A percentile compares a stretch with the other conserved stretches of the same genome.
These are phyloP conservation scores for Plenodomus tracheiphilus DNA, from an alignment of 2,329 filamentous ascomycete species.

Conservation along the genomic window DNA sequence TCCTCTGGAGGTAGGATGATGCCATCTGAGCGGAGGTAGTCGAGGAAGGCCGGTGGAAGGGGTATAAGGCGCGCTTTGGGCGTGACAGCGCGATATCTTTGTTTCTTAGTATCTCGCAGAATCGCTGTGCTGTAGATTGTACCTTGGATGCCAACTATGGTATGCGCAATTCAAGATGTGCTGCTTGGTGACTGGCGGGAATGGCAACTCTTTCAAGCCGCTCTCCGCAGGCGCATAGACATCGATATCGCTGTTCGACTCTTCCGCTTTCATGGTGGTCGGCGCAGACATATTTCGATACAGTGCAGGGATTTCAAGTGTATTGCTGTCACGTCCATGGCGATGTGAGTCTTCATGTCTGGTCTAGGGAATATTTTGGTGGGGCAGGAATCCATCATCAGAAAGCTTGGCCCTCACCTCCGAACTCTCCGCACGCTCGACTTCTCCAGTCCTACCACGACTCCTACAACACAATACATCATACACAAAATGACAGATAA, in stretches of 20 bases:
- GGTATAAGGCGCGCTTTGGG: conserved; percentile 86
- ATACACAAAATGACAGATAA: conserved; percentile 79
- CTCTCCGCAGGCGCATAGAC: conserved; percentile 7
- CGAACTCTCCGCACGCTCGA: conserved; percentile 19
- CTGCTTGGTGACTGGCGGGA: conserved; percentile 79
- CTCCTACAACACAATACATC: neutral
- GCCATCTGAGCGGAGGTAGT: conserved; percentile 89
- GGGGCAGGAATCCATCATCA: conserved; percentile 23
- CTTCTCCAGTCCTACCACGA: conserved; percentile 3
- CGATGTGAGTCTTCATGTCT: conserved; percentile 26
- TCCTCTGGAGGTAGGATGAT: conserved; percentile 82
- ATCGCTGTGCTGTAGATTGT: conserved; percentile 10
- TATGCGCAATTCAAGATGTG: conserved; percentile 96
- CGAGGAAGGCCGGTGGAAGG: conserved; percentile 72
- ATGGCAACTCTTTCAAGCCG: conserved; percentile 57
- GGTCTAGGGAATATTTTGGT: conserved; percentile 26
- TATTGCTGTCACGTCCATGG: conserved; percentile 18
- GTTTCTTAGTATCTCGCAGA: neutral
- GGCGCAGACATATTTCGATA: neutral
- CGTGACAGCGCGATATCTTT: conserved; percentile 76
- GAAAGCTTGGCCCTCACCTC: conserved; percentile 27
- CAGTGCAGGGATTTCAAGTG: neutral
- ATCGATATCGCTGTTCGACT: neutral
- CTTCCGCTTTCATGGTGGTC: conserved; percentile 26
- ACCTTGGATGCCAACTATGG: conserved; percentile 85